A percentile compares a stretch with the other conserved stretches of the same genome.
phyloP scores from a whole-genome alignment of 768 basidiomycete species.

The Mycena filopes region DNA sequence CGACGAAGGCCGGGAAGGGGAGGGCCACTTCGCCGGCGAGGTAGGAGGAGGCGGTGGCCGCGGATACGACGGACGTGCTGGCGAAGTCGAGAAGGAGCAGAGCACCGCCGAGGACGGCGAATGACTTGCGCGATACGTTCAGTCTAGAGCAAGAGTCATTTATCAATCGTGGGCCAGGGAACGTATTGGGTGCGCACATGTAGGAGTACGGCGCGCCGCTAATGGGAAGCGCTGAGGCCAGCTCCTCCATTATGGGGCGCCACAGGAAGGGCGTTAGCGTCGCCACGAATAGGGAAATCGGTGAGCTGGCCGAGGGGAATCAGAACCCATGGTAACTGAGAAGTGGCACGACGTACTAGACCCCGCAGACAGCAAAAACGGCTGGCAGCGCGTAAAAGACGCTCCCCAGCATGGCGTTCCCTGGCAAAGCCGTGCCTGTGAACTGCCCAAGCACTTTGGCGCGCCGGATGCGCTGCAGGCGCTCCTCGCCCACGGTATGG shows the following conservation, averaged over 20 bases:
- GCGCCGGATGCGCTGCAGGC: slow-evolving; percentile 42
- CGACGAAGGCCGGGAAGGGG: slow-evolving; percentile 65
- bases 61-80: slow-evolving; percentile 76
- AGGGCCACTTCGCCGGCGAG: slow-evolving; percentile 70
- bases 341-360: slow-evolving; percentile 62
- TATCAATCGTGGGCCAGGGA: neutral
- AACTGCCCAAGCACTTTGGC: slow-evolving; percentile 67
- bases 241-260: slow-evolving; percentile 80
- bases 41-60: slow-evolving; percentile 76
- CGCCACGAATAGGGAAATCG: slow-evolving; percentile 73
- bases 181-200: slow-evolving; percentile 52
- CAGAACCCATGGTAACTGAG: neutral
- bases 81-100: slow-evolving; percentile 78
- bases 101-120: slow-evolving; percentile 73
- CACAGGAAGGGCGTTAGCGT: slow-evolving; percentile 72
- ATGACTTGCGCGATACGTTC: slow-evolving; percentile 69
- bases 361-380: slow-evolving; percentile 65
- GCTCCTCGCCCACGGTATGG: slow-evolving; percentile 43
- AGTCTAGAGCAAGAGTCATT: too few species aligned
- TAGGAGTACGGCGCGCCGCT: slow-evolving; percentile 80
- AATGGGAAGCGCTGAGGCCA: slow-evolving; percentile 75
- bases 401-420: slow-evolving; percentile 74
- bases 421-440: slow-evolving; percentile 72
- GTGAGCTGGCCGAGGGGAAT: slow-evolving; percentile 56
- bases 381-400: slow-evolving; percentile 78